Base-by-base conservation (phyloP, 164 flowering plant species). In the Berberis thunbergii region DNA sequence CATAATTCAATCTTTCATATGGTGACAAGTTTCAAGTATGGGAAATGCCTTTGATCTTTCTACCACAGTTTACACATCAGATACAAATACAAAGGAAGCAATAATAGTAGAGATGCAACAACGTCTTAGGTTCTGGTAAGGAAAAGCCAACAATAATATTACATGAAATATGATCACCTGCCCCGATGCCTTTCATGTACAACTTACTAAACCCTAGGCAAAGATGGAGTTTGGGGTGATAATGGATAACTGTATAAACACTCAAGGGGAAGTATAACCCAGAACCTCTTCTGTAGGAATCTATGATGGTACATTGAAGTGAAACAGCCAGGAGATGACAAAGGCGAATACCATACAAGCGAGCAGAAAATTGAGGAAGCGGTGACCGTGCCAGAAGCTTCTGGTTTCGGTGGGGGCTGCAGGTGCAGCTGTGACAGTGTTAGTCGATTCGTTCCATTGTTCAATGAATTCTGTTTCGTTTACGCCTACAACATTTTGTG, bases 281-380 rank as follows among this genome's bases (percentile, higher is more conserved):
- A 38, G 57, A 26, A 4, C 57, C 57, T 4, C 41, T n/a, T 26
- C 38, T 54, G 4, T 8, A 54, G 40, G 57, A 52, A 9, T 52
- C n/a, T 60, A 80, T 11, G 88, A 84, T 53, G 93, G 89, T 61
- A 91, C 82, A 45, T 89, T 83, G 79, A 91, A 91, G 80, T 91
- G 96, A 56, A 91, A 89, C 60, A 91, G 94, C 96, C 98, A 89
- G n/a, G 94, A 89, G 62, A 91, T 77, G 69, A 87, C 87, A 71
- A 91, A 91, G 45, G 96, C 96, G 71, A 91, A 89, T 3, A 89
- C 92, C 90, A 89, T 83, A 67, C 96, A 91, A 38, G 94, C 94
- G 1, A 91, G 87, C 61, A 91, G 77, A 68, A 86, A 84, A 69
- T 89, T 91, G 26, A 89, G 77, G 72, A 91, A 81, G 44, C 91